Evolutionary conservation across 257 asterid species (phyloP).

Genomic region (Schizonepeta tenuifolia): DNA sequence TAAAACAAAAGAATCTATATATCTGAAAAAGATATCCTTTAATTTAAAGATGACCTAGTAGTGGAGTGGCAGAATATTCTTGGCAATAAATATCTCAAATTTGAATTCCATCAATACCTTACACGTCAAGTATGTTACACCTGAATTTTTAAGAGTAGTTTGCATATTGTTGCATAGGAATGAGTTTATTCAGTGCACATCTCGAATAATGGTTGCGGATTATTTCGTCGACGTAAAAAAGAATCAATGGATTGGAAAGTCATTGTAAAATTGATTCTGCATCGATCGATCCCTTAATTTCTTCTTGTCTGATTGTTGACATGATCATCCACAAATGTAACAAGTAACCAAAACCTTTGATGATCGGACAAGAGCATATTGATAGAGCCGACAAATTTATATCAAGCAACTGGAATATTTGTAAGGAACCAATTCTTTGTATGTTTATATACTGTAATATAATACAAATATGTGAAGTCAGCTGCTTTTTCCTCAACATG

Average conservation of each 20-base stretch:
- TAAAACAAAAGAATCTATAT: no score
- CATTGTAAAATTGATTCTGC: neutral
- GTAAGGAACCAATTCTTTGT: neutral
- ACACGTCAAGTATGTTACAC: no score
- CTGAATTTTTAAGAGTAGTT: no score
- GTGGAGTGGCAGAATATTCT: no score
- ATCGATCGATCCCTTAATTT: neutral
- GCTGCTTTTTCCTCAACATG: neutral
- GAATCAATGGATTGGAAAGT: neutral
- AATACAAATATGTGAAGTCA: neutral
- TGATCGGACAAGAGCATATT: neutral
- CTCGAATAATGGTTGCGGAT: no score
- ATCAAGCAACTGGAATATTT: neutral
- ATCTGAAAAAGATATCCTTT: no score
- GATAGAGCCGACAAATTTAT: neutral
- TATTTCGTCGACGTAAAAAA: no score
- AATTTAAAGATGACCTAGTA: no score
- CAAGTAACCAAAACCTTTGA: neutral
- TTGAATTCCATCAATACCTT: no score
- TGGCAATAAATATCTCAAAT: no score
- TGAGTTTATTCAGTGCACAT: no score
- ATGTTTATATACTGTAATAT: neutral
- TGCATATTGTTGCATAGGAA: no score
- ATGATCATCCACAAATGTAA: slow-evolving; percentile 6
- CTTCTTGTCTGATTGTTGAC: neutral